These are phyloP conservation scores for Euphorbia lathyris DNA, from an alignment of 345 rosid genomes.

Conservation along the genomic window DNA sequence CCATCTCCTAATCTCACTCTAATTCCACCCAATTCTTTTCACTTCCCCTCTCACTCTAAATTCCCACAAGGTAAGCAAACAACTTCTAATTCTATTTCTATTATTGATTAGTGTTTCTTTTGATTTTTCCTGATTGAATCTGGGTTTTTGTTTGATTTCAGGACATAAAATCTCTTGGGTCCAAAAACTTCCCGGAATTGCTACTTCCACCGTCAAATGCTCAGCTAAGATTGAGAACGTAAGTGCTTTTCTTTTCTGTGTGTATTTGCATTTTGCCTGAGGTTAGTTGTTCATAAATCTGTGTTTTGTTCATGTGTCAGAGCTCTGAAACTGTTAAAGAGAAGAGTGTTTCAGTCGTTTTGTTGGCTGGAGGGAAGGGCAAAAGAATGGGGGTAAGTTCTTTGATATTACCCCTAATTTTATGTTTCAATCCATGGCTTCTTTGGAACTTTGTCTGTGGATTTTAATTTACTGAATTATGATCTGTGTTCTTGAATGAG, in stretches of 20 bases:
- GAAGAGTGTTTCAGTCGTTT: constrained; percentile 76
- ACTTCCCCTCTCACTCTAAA: neutral
- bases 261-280: neutral
- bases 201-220: constrained; percentile 3
- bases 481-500: constrained; percentile 17
- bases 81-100: neutral
- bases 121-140: neutral
- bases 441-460: no score
- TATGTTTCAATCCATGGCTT: neutral
- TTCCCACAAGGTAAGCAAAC: constrained; percentile 1
- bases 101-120: neutral
- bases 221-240: neutral
- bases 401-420: neutral
- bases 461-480: neutral
- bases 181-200: constrained; percentile 8
- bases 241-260: neutral
- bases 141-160: constrained; percentile 14
- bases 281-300: no score
- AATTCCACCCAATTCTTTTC: neutral
- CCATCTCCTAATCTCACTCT: neutral
- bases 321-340: constrained; percentile 48
- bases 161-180: constrained; percentile 5
- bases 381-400: constrained; percentile 86
- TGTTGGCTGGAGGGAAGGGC: constrained; percentile 91
- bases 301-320: constrained; percentile 18